Base-by-base conservation (phyloP, 441 rosid genomes). In the Syzygium syzygioides region DNA sequence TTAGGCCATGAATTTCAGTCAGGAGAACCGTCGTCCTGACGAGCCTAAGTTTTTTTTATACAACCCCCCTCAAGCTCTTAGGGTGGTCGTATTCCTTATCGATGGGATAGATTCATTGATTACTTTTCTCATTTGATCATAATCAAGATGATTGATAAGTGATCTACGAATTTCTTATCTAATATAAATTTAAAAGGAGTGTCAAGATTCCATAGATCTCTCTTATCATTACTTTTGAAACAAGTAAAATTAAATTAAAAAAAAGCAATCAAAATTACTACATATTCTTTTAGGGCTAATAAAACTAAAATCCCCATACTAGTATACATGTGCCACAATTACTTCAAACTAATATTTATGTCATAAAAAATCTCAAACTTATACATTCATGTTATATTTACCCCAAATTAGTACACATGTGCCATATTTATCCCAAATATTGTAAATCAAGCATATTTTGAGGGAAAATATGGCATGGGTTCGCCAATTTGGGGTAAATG, bases 331-430 rank as follows among this genome's bases (percentile, higher is more conserved):
- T 6, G 9, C 6, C 55, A 17, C 71, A 14, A 14, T 30, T 64
- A 30, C 37, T 30, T 20, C 37, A n/a, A 30, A 30, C 71, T 30
- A 64, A 62, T 30, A 9, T 15, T 64, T 64, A 64, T 30, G 14
- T 64, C 37, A 64, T 15, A 15, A 64, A 30, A 64, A 64, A n/a
- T n/a, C 20, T 64, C 18, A 64, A 32, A 15, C 15, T 64, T 37
- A 5, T n/a, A 30, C 11, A 14, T 4, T 8, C 9, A 0, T 62
- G 34, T 30, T 34, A n/a, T 9, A 64, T 15, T 62, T 15, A 62
- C 37, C 37, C 19, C 34, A 62, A 62, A 62, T 0, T 60, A 15
- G 2, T 14, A 0, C 2, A 54, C 17, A 0, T 54, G 5, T 15
- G 9, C 5, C 71, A 64, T 32, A 14, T 64, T 64, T 7, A 64